phyloP scores from a whole-genome alignment of 2,329 filamentous ascomycete species.

The Ceratocystis colombiana region DNA sequence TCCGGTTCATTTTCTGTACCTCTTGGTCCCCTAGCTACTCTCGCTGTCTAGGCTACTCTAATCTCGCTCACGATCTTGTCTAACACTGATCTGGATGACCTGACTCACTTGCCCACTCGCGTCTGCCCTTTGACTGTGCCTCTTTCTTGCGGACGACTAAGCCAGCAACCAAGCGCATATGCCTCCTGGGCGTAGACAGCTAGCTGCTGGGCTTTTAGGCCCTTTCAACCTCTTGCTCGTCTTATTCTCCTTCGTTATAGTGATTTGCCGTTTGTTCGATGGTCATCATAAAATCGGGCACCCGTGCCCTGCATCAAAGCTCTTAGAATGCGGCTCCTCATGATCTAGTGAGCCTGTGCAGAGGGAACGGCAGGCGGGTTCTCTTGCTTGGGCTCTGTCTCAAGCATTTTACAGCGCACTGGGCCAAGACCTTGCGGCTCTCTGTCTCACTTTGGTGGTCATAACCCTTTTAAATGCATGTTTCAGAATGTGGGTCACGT shows the following conservation, averaged over 20 bases:
- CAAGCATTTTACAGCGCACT: not conserved
- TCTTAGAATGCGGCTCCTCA: not conserved
- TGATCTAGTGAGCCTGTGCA: not conserved
- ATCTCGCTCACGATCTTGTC: conserved; percentile 12
- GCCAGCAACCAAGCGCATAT: not conserved
- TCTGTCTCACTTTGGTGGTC: not conserved
- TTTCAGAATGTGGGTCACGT: not conserved
- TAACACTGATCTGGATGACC: not conserved
- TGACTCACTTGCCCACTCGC: not conserved
- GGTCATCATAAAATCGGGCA: conserved; percentile 11
- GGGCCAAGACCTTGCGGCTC: not conserved
- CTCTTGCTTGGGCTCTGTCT: not conserved
- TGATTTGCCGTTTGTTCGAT: not conserved
- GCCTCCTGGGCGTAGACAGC: not conserved
- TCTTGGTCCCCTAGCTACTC: not conserved
- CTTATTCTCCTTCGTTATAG: not conserved
- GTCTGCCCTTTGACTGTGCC: not conserved
- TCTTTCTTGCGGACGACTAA: not conserved
- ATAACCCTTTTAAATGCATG: not conserved
- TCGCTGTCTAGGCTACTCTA: not conserved
- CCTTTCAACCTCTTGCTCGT: not conserved
- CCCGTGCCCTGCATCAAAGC: conserved; percentile 10
- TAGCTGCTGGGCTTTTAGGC: not conserved
- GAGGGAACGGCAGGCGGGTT: not conserved
- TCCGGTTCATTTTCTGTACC: not conserved